Evolutionary conservation across 139 green algal genomes (phyloP).

Genomic region (Trebouxia sp.): DNA sequence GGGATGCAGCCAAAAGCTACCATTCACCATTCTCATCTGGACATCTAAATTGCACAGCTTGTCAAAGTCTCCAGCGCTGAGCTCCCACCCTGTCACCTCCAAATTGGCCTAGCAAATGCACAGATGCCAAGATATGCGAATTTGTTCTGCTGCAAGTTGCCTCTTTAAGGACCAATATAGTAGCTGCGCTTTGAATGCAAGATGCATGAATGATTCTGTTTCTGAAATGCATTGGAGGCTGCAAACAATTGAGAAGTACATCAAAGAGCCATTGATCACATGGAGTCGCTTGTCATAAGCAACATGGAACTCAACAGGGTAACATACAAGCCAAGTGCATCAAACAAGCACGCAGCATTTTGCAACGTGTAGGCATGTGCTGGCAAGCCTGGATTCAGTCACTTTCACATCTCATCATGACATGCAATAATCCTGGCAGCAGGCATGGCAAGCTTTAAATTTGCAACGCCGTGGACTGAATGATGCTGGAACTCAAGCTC

Average conservation of each 20-base stretch:
- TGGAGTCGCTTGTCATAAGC: background rate
- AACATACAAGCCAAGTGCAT: no score
- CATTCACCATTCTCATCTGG: constrained; percentile 18
- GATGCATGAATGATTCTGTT: constrained; percentile 62
- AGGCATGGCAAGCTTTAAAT: no score
- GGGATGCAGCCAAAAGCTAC: constrained; percentile 25
- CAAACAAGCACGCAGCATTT: no score
- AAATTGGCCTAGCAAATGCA: constrained; percentile 2
- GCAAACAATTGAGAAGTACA: constrained; percentile 44
- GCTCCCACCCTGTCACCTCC: background rate
- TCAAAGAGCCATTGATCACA: background rate
- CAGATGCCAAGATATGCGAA: no score
- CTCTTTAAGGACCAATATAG: background rate
- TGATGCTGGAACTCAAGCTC: background rate
- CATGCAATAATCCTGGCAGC: no score
- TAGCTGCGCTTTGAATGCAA: constrained; percentile 41
- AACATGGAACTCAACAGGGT: no score
- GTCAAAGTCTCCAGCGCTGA: background rate
- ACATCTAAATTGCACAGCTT: background rate
- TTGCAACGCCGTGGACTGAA: no score
- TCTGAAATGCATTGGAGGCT: constrained; percentile 75
- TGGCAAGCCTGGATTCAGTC: no score
- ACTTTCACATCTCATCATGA: no score
- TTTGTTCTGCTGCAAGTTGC: no score
- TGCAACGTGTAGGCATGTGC: no score